Evolutionary conservation across 83 land plant species (phyloP), one percentile per base, ranked within the genome.

Genomic region (Diphasiastrum complanatum): DNA sequence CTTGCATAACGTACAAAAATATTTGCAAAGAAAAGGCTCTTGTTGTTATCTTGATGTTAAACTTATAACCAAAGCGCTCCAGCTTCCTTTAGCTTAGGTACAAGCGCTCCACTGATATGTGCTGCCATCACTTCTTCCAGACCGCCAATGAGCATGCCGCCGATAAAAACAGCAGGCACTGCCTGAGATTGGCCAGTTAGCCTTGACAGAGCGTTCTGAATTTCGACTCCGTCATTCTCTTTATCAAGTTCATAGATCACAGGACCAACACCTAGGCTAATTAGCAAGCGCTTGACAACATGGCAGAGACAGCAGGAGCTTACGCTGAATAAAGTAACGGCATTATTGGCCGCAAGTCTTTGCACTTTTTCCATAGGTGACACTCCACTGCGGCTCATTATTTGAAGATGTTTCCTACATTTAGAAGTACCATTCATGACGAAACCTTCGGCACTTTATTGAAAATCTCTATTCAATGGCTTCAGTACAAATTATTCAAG

Each of bases 41-140:
- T n/a, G n/a, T n/a, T n/a, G n/a, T n/a, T n/a, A n/a, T n/a, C n/a
- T n/a, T n/a, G n/a, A n/a, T n/a, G n/a, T n/a, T n/a, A n/a, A n/a
- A n/a, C n/a, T 50, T 1, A 50, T 23, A 50, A 50, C 53, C 53
- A 50, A n/a, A 50, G 53, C 16, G 53, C 53, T n/a, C 53, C 53
- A n/a, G 53, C 53, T 50, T 50, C 24, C 23, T 50, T 50, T 12
- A 50, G 25, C 22, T 50, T 16, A 50, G 53, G 53, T 14, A 50
- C 53, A 16, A 50, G 25, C 16, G 24, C 53, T 18, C 53, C 53
- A 50, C 24, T 16, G 16, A 50, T 50, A 50, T 50, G 53, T 18
- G 53, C 53, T 16, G 24, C 19, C 16, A 50, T 50, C 16, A 50
- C 22, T 24, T 50, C 22, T 11, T 50, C 25, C 53, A 50, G 22